A percentile compares a stretch with the other conserved stretches of the same genome.
These are phyloP conservation scores for Trypanosoma brucei DNA, from an alignment of 208 protist genomes.

Conservation along the genomic window DNA sequence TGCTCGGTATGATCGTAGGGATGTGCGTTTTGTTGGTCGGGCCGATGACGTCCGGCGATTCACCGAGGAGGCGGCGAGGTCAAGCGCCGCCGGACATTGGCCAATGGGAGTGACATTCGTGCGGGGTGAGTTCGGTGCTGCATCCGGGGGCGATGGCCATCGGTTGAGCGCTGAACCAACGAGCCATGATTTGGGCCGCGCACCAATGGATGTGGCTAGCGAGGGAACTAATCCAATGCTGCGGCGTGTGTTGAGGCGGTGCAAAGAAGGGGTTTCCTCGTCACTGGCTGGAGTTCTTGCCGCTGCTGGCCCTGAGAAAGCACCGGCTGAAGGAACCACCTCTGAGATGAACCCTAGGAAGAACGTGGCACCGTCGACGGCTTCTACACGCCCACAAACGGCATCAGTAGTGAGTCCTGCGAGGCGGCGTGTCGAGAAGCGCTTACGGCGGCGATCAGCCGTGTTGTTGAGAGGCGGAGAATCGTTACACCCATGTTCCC, in stretches of 20 bases:
- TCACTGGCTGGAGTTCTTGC: neutral
- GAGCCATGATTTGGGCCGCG: neutral
- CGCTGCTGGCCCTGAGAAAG: neutral
- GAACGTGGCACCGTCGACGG: too few species aligned
- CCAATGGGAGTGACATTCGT: slow-evolving; percentile 16
- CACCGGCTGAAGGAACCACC: neutral
- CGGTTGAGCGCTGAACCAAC: neutral
- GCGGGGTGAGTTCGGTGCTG: neutral
- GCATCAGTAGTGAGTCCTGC: neutral
- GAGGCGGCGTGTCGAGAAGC: slow-evolving; percentile 2
- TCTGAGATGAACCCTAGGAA: neutral
- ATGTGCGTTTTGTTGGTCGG: slow-evolving; percentile 21
- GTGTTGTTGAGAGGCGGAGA: slow-evolving; percentile 17
- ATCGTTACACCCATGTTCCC: slow-evolving; percentile 33
- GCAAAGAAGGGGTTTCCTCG: neutral
- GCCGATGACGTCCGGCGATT: slow-evolving; percentile 18
- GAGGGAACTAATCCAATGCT: neutral
- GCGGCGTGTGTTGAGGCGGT: neutral
- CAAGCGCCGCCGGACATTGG: neutral
- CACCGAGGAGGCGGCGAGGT: slow-evolving; percentile 16
- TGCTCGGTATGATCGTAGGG: slow-evolving; percentile 22
- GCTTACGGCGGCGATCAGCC: slow-evolving; percentile 20
- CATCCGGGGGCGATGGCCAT: neutral
- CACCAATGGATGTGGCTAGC: neutral
- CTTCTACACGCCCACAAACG: too few species aligned